Conservation (phyloP, 805 yeast species). For the Maudiozyma pseudohumilis region DNA sequence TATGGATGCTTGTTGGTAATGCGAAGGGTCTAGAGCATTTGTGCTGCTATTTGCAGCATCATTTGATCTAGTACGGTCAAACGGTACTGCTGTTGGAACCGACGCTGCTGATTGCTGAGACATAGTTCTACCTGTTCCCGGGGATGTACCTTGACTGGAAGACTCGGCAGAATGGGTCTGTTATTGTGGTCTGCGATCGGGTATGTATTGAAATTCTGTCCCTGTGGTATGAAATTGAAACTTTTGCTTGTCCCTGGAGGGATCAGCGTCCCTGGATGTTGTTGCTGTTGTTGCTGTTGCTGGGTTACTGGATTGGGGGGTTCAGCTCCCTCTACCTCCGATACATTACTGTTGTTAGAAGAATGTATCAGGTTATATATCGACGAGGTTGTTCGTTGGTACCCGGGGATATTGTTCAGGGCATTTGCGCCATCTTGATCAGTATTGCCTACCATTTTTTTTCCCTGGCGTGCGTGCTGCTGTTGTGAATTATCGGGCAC, state of each 20-base stretch:
- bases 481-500: too few relatives aligned
- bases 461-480: too few relatives aligned
- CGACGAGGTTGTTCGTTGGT: slow-evolving; percentile 10
- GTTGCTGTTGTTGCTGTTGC: too few relatives aligned
- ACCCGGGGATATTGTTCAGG: slow-evolving; percentile 1
- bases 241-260: too few relatives aligned
- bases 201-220: neutral
- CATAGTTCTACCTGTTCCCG: neutral
- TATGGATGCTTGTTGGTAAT: too few relatives aligned
- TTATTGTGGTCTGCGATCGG: neutral
- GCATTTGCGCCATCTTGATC: too few relatives aligned
- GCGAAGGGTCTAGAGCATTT: too few relatives aligned
- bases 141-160: slow-evolving; percentile 1
- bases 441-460: too few relatives aligned
- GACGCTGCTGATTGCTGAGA: neutral
- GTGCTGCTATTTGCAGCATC: neutral
- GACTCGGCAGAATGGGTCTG: slow-evolving; percentile 3
- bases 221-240: slow-evolving; percentile 1
- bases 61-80: neutral
- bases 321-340: neutral
- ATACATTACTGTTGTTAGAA: slow-evolving; percentile 3
- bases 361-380: slow-evolving; percentile 11
- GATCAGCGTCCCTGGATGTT: too few relatives aligned
- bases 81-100: neutral
- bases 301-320: too few relatives aligned